Percentiles rank a stretch among this genome's conserved stretches.
Evolutionary conservation across 306 rosid genomes (phyloP).

Genomic region (Potentilla sterilis): DNA sequence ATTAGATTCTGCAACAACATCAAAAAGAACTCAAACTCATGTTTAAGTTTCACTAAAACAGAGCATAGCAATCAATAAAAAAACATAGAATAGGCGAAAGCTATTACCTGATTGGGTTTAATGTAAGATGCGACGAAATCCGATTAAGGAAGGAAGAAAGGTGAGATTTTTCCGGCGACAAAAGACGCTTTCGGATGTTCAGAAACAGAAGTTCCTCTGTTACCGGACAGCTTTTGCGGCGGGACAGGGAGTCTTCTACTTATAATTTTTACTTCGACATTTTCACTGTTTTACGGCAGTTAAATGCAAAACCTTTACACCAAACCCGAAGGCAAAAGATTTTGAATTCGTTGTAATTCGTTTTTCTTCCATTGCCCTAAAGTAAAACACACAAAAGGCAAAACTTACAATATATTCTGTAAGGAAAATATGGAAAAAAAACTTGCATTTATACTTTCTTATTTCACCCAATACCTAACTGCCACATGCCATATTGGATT

Average conservation of each 20-base stretch:
- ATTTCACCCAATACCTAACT: too few relatives aligned
- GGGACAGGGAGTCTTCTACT: too few relatives aligned
- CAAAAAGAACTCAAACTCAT: neutral
- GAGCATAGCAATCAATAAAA: neutral
- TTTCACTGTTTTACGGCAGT: neutral
- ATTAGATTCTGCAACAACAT: neutral
- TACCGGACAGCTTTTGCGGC: too few relatives aligned
- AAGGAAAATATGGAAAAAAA: too few relatives aligned
- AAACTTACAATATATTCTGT: too few relatives aligned
- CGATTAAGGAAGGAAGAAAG: neutral
- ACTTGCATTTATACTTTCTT: too few relatives aligned
- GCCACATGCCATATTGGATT: too few relatives aligned
- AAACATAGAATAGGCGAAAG: neutral
- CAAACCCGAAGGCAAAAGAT: neutral
- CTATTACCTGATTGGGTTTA: neutral
- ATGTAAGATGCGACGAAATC: neutral
- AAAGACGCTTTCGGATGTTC: neutral
- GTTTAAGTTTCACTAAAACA: too few relatives aligned
- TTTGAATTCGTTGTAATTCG: too few relatives aligned
- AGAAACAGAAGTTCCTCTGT: neutral
- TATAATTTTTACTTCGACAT: neutral
- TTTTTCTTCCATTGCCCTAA: too few relatives aligned
- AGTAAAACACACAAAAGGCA: too few relatives aligned
- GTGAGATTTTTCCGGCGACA: neutral
- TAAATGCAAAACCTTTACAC: neutral